phyloP scores from a whole-genome alignment of 148 eudicot genomes.

The Oxyria digyna region DNA sequence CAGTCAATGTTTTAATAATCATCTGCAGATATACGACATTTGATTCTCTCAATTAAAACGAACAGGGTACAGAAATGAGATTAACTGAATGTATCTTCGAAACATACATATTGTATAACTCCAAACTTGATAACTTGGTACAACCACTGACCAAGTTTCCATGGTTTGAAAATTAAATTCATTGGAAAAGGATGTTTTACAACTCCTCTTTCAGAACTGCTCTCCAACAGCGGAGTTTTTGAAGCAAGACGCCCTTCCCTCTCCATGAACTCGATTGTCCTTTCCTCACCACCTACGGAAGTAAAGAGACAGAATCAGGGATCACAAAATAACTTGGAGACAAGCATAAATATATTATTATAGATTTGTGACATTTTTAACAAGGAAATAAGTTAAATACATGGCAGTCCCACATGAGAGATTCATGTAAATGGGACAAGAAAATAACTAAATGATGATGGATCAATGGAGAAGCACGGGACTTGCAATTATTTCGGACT shows the following conservation, averaged over 20 bases:
- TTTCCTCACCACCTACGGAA: conserved; percentile 76
- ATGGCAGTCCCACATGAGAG: background rate
- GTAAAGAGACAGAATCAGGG: conserved; percentile 6
- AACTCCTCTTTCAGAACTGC: conserved; percentile 57
- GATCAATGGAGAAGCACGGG: background rate
- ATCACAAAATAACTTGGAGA: background rate
- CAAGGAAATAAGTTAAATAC: background rate
- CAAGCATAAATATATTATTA: background rate
- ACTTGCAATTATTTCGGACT: background rate
- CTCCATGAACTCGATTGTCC: conserved; percentile 81
- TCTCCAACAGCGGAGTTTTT: conserved; percentile 66
- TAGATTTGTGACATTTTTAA: background rate
- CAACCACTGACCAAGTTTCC: conserved; percentile 80
- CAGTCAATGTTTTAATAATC: conserved; percentile 90
- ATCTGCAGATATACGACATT: conserved; percentile 37
- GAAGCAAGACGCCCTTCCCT: conserved; percentile 73
- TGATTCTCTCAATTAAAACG: conserved; percentile 7
- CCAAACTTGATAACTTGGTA: conserved; percentile 92
- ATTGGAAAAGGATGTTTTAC: conserved; percentile 87
- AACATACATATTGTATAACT: conserved; percentile 97
- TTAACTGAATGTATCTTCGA: conserved; percentile 9
- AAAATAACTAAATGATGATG: background rate
- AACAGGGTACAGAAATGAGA: conserved; percentile 9
- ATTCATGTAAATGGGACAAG: background rate
- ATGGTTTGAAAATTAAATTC: conserved; percentile 71